Conservation (phyloP, 2,329 filamentous ascomycete genomes). For the Endoconidiophora polonica region DNA sequence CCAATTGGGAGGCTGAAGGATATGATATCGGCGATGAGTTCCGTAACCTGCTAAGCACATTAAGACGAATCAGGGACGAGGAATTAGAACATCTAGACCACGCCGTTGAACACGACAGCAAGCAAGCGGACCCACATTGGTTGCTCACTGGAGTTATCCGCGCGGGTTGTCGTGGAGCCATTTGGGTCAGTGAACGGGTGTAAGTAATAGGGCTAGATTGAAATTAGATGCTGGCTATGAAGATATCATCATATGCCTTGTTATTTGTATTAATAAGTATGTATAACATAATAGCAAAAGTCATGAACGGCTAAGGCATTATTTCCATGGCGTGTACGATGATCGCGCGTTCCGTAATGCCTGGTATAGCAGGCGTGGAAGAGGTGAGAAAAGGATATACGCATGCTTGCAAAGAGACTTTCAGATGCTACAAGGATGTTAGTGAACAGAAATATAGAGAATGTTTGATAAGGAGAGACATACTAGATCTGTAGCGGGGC, state of each 20-base stretch:
- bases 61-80: slow-evolving; percentile 80
- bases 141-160: slow-evolving; percentile 74
- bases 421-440: no score
- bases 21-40: slow-evolving; percentile 71
- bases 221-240: neutral
- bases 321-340: neutral
- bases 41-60: slow-evolving; percentile 49
- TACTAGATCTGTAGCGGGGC: slow-evolving; percentile 86
- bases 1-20: slow-evolving; percentile 56
- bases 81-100: slow-evolving; percentile 94
- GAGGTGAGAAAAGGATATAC: no score
- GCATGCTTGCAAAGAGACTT: no score
- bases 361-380: no score
- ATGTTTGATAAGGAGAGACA: no score
- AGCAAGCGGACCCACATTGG: slow-evolving; percentile 79
- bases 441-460: no score
- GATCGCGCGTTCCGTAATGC: no score
- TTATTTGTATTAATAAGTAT: slow-evolving; percentile 3
- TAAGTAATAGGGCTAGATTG: slow-evolving; percentile 20
- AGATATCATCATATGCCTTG: neutral
- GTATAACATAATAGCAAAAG: neutral
- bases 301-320: neutral
- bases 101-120: slow-evolving; percentile 82
- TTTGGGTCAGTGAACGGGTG: slow-evolving; percentile 72
- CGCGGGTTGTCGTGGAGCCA: slow-evolving; percentile 78